Conservation (phyloP, 176 grass and related monocot species). For the Aegilops umbellulata region DNA sequence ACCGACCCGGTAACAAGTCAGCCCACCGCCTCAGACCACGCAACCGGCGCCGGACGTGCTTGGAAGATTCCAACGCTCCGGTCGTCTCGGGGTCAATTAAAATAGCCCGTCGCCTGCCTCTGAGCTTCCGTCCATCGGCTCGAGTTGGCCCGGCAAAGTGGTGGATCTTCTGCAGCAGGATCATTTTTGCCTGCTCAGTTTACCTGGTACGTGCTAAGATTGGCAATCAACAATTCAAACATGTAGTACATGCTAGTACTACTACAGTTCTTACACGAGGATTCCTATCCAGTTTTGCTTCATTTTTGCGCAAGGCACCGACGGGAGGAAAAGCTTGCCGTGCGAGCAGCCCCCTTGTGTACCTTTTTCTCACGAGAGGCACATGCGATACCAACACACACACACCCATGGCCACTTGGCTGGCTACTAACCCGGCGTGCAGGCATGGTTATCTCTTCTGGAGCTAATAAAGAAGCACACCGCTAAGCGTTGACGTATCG, state of each 20-base stretch:
- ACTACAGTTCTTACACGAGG: background rate
- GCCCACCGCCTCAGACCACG: background rate
- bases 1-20: conserved; percentile 31
- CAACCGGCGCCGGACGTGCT: background rate
- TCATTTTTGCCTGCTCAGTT: background rate
- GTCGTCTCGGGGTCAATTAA: conserved; percentile 3
- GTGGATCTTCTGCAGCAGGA: conserved; percentile 27
- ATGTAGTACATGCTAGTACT: background rate
- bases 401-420: background rate
- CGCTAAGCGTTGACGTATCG: background rate
- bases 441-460: background rate
- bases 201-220: background rate
- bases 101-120: background rate
- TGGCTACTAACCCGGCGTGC: background rate
- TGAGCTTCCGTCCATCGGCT: conserved; percentile 2
- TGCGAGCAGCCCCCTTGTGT: too few relatives aligned
- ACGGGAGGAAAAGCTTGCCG: too few relatives aligned
- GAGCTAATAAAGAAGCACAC: background rate
- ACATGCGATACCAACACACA: background rate
- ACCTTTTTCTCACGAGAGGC: background rate
- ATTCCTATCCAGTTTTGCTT: background rate
- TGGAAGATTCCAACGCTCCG: conserved; percentile 41
- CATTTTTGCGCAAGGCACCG: background rate
- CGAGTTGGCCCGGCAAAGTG: background rate
- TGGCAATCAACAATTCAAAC: background rate